Conservation (phyloP, 192 early-diverging fungal genomes). For the Phycomyces blakesleeanus region DNA sequence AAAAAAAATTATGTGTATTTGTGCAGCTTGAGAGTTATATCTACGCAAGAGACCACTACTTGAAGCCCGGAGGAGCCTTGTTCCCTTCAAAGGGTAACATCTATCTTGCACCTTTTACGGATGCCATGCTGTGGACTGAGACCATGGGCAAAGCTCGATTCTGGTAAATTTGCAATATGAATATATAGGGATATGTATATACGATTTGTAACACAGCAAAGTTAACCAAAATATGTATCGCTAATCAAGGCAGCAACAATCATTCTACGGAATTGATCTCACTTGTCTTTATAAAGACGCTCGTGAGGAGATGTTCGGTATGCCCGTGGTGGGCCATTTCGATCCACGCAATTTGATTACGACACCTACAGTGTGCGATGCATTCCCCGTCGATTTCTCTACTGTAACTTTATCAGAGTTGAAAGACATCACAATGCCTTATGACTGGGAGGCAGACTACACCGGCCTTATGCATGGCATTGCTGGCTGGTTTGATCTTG, state of each 20-base stretch:
- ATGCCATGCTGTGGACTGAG: conserved; percentile 80
- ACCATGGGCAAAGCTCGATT: conserved; percentile 90
- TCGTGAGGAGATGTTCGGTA: conserved; percentile 86
- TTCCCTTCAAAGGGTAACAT: conserved; percentile 89
- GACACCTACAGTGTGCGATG: conserved; percentile 52
- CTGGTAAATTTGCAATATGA: conserved; percentile 51
- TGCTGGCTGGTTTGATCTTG: conserved; percentile 96
- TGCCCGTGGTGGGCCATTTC: conserved; percentile 93
- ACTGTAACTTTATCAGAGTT: conserved; percentile 76
- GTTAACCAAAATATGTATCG: neutral
- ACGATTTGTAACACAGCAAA: too few species aligned
- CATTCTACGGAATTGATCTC: conserved; percentile 94
- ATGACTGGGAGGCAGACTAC: conserved; percentile 75
- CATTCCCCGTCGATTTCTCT: conserved; percentile 75
- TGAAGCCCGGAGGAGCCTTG: conserved; percentile 91
- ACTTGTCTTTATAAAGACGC: conserved; percentile 78
- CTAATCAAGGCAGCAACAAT: conserved; percentile 58
- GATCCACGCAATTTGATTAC: conserved; percentile 77
- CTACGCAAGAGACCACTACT: conserved; percentile 80
- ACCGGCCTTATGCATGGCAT: conserved; percentile 93
- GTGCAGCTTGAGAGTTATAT: conserved; percentile 77
- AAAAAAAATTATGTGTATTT: too few species aligned
- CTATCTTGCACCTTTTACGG: conserved; percentile 81
- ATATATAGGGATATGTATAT: too few species aligned
- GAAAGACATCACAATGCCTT: conserved; percentile 81